Evolutionary conservation across 345 rosid genomes (phyloP).

Genomic region (Gynandropsis gynandra): DNA sequence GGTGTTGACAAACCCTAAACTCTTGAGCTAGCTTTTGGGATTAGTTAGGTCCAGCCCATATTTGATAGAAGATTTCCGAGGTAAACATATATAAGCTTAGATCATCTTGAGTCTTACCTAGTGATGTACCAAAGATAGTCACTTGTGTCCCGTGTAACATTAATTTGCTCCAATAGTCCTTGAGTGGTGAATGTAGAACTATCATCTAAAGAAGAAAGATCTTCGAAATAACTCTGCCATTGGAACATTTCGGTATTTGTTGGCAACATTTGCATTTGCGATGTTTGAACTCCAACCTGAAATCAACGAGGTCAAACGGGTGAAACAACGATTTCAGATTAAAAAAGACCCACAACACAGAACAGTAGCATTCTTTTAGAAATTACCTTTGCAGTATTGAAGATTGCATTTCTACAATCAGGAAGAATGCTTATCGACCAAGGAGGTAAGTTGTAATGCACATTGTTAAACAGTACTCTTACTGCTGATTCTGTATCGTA

Average conservation of each 20-base stretch:
- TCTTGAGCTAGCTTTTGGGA: too few relatives aligned
- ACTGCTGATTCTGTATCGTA: conserved; percentile 75
- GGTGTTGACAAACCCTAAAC: too few relatives aligned
- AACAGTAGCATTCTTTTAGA: conserved; percentile 2
- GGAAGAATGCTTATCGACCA: conserved; percentile 98
- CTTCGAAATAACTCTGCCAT: conserved; percentile 91
- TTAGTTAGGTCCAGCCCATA: too few relatives aligned
- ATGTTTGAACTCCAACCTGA: conserved; percentile 93
- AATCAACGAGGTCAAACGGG: conserved; percentile 39
- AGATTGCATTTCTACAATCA: conserved; percentile 90
- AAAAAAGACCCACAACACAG: background rate
- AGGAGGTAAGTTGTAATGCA: conserved; percentile 94
- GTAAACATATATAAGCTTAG: too few relatives aligned
- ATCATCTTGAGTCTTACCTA: conserved; percentile 50
- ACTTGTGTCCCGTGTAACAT: conserved; percentile 77
- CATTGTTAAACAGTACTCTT: conserved; percentile 78
- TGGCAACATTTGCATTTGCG: conserved; percentile 88
- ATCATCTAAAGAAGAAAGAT: conserved; percentile 57
- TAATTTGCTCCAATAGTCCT: conserved; percentile 90
- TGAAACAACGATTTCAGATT: conserved; percentile 8
- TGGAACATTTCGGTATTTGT: conserved; percentile 42
- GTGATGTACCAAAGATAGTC: conserved; percentile 92
- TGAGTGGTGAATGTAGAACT: conserved; percentile 51
- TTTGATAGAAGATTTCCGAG: too few relatives aligned
- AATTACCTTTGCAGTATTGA: conserved; percentile 89